Evolutionary conservation across 225 moss, liverwort and hornwort genomes (phyloP).

Genomic region (Asterella californica): DNA sequence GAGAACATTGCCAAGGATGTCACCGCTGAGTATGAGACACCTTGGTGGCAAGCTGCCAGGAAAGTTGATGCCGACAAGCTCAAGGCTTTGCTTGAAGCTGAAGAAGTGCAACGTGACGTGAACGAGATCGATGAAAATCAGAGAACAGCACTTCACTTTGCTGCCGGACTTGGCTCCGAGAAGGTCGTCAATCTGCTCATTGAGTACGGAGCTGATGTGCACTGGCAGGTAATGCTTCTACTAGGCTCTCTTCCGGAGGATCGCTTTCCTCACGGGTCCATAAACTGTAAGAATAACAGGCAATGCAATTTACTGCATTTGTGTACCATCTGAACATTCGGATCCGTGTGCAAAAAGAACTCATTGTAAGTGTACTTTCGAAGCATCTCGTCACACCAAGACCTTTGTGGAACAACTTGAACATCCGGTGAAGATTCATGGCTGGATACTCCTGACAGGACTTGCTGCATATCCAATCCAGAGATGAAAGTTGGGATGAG

Average conservation of each 20-base stretch:
- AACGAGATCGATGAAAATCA: slow-evolving; percentile 77
- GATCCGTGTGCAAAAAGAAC: background rate
- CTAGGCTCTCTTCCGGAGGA: background rate
- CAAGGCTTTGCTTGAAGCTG: slow-evolving; percentile 56
- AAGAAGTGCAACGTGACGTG: slow-evolving; percentile 72
- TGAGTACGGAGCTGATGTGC: slow-evolving; percentile 83
- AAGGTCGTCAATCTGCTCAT: slow-evolving; percentile 60
- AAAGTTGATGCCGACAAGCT: slow-evolving; percentile 71
- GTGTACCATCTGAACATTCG: background rate
- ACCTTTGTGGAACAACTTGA: too few relatives aligned
- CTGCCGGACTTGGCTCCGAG: slow-evolving; percentile 76
- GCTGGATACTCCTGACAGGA: too few relatives aligned
- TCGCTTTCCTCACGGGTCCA: background rate
- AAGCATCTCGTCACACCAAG: background rate
- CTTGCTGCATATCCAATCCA: too few relatives aligned
- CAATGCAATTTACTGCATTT: background rate
- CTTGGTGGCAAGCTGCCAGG: slow-evolving; percentile 89
- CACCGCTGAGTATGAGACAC: slow-evolving; percentile 70
- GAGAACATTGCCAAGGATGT: slow-evolving; percentile 78
- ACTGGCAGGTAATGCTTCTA: slow-evolving; percentile 51
- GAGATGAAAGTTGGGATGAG: too few relatives aligned
- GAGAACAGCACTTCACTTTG: slow-evolving; percentile 77
- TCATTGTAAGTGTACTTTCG: background rate
- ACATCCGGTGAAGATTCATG: too few relatives aligned
- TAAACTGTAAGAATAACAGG: background rate